phyloP scores from a whole-genome alignment of 2,329 filamentous ascomycete genomes.

The Xylaria sp. region DNA sequence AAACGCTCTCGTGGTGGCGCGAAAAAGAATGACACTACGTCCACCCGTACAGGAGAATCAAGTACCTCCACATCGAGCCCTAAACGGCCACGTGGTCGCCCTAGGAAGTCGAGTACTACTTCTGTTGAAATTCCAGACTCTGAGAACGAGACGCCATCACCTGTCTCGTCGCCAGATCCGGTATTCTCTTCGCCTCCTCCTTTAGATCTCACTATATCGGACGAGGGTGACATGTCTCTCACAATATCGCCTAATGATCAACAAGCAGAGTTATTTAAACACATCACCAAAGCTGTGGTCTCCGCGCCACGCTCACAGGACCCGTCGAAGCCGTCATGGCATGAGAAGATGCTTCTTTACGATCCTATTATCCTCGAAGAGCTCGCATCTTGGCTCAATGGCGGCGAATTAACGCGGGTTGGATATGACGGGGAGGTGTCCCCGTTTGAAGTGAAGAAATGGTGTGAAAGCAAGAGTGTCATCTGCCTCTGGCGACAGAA shows the following conservation, averaged over 20 bases:
- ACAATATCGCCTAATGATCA: constrained; percentile 57
- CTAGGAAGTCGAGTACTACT: constrained; percentile 45
- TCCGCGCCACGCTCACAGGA: constrained; percentile 62
- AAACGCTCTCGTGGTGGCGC: constrained; percentile 28
- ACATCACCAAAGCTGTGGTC: constrained; percentile 67
- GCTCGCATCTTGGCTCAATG: constrained; percentile 83
- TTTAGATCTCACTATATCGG: constrained; percentile 56
- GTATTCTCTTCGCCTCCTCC: constrained; percentile 58
- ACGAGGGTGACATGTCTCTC: constrained; percentile 59
- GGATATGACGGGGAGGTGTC: constrained; percentile 74
- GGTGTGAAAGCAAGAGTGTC: constrained; percentile 89
- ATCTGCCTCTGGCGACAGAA: constrained; percentile 81
- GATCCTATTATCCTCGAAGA: constrained; percentile 92
- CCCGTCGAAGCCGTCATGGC: constrained; percentile 73
- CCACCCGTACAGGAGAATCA: not conserved
- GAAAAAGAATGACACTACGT: constrained; percentile 23
- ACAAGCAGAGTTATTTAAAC: constrained; percentile 59
- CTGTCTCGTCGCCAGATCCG: constrained; percentile 52
- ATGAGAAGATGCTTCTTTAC: constrained; percentile 94
- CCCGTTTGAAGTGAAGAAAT: constrained; percentile 78
- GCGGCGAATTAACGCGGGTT: constrained; percentile 70
- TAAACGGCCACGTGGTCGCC: constrained; percentile 41
- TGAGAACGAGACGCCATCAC: constrained; percentile 53
- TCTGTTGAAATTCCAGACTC: constrained; percentile 64
- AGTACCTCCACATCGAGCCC: constrained; percentile 17